Evolutionary conservation across 176 grass and related monocot species (phyloP), one percentile per base, ranked within the genome.

Genomic region (Stipa capillata): DNA sequence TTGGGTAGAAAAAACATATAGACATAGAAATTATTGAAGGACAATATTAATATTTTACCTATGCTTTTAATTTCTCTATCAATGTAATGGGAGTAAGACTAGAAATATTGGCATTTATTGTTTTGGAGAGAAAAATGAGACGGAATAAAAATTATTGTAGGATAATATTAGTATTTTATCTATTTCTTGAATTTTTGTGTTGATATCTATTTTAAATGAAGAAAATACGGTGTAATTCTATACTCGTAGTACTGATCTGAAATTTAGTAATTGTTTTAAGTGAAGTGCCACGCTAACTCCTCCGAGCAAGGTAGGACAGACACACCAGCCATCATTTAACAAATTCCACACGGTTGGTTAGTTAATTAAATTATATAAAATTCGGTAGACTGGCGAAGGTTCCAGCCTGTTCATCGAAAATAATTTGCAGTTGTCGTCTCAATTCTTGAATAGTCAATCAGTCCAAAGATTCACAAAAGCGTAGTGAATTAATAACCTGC

Each of bases 281-380:
- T 7, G 36, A 17, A 49, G 20, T 18, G 20, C 25, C 78, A 66
- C 8, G 21, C 6, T 15, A 9, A 44, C 18, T 69, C 52, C 72
- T 20, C 64, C 53, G 44, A 77, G 70, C n/a, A 82, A 35, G 70
- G 70, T 18, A 48, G 5, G 11, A 17, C 49, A 66, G 2, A 18
- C 15, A 50, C 29, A 58, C 8, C 14, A 34, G 20, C 36, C 4
- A 58, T 47, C 35, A 72, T 57, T 68, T 54, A 64, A 70, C 69
- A 71, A 54, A 35, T 62, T 72, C 55, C 37, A 87, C 73, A 69
- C 40, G 61, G 10, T 64, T 83, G 85, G 51, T 21, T 69, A 36
- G 53, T 27, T 28, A n/a, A n/a, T n/a, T n/a, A 53, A 68, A 21
- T 15, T 67, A 24, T 32, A 79, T 18, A 40, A 32, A 32, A 3